phyloP scores from a whole-genome alignment of 192 early-diverging fungal species.

The Podila clonocystis region DNA sequence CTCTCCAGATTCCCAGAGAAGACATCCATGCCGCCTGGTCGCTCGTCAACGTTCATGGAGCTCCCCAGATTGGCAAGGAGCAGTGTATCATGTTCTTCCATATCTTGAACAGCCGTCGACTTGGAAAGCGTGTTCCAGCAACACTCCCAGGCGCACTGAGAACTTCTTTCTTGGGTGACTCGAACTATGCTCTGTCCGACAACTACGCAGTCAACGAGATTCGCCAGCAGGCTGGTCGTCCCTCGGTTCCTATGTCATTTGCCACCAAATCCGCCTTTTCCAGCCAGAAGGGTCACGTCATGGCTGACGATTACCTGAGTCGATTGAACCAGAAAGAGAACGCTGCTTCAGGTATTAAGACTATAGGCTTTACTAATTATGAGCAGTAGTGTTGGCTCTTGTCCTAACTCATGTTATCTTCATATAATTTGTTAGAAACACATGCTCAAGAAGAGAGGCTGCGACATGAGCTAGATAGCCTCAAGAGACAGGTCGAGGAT shows the following conservation, averaged over 20 bases:
- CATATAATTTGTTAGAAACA: conserved; percentile 12
- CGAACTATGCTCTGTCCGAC: conserved; percentile 53
- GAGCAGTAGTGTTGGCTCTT: neutral
- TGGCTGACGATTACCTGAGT: conserved; percentile 45
- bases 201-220: conserved; percentile 52
- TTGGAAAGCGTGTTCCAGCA: conserved; percentile 59
- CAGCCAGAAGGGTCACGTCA: conserved; percentile 41
- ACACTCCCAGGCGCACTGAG: conserved; percentile 60
- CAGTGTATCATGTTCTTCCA: conserved; percentile 67
- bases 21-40: conserved; percentile 65
- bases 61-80: conserved; percentile 64
- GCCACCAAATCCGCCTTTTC: conserved; percentile 46
- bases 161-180: conserved; percentile 63
- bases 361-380: too few species aligned
- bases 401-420: neutral
- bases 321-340: conserved; percentile 37
- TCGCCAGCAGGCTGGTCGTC: conserved; percentile 46
- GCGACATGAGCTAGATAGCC: conserved; percentile 54
- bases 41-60: conserved; percentile 64
- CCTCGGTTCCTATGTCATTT: conserved; percentile 30
- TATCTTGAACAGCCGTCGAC: conserved; percentile 63
- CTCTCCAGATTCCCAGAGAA: conserved; percentile 60
- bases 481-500: conserved; percentile 59
- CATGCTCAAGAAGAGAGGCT: conserved; percentile 58
- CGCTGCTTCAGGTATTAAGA: conserved; percentile 20